These are phyloP conservation scores for Tripterygium wilfordii DNA, from an alignment of 177 flowering plant genomes.

Conservation along the genomic window DNA sequence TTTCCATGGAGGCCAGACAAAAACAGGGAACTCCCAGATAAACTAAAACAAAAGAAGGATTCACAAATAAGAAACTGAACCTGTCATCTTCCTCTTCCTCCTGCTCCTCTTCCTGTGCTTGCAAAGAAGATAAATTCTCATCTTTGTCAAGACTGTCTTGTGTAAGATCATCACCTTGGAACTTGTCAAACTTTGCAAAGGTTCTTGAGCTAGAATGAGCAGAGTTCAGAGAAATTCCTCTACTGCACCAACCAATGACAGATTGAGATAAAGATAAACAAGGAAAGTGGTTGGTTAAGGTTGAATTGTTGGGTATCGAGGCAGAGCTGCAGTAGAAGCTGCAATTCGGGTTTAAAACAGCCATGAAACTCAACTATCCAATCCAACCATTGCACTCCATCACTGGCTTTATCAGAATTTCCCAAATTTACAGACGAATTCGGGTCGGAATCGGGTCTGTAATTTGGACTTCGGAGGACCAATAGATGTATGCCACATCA, in stretches of 20 bases:
- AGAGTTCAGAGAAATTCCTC: slow-evolving; percentile 23
- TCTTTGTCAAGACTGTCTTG: slow-evolving; percentile 19
- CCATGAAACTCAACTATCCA: too few species aligned
- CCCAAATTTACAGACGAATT: too few species aligned
- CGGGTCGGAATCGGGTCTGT: too few species aligned
- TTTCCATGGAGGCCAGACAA: neutral
- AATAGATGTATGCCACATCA: too few species aligned
- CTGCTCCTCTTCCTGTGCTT: slow-evolving; percentile 11
- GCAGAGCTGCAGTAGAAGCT: slow-evolving; percentile 11
- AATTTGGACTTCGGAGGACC: too few species aligned
- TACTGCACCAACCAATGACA: slow-evolving; percentile 9
- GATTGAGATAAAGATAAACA: slow-evolving; percentile 18
- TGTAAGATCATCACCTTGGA: slow-evolving; percentile 42
- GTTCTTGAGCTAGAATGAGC: slow-evolving; percentile 21
- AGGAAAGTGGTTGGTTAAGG: slow-evolving; percentile 21
- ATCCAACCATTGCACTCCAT: too few species aligned
- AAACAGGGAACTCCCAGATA: neutral
- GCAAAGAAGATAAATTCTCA: slow-evolving; percentile 9
- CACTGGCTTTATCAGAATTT: too few species aligned
- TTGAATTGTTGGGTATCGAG: slow-evolving; percentile 11
- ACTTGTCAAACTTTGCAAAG: slow-evolving; percentile 72
- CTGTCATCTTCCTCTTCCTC: slow-evolving; percentile 61
- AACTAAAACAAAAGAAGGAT: neutral
- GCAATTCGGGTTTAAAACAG: slow-evolving; percentile 24
- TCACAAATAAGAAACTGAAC: slow-evolving; percentile 20